Conservation (phyloP, 2,329 filamentous ascomycete genomes). For the Pseudogymnoascus sp. region DNA sequence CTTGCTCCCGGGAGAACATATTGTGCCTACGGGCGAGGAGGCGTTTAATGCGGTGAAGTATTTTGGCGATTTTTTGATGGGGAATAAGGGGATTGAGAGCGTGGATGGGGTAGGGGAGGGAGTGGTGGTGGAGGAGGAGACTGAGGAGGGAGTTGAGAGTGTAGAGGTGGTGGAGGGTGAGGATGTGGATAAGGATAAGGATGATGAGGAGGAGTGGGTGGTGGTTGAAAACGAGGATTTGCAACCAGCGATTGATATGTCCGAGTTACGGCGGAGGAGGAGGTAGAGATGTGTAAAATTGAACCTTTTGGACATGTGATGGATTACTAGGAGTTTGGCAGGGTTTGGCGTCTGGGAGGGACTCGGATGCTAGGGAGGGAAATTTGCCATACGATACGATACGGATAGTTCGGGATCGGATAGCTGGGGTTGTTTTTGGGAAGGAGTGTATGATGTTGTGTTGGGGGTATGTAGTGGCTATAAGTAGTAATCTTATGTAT, state of each 20-base stretch:
- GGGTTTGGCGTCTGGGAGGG: background rate
- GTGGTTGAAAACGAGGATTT: constrained; percentile 9
- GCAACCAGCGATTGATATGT: constrained; percentile 16
- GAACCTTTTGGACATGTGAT: background rate
- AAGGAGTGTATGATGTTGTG: background rate
- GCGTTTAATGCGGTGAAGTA: constrained; percentile 75
- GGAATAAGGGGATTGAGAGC: constrained; percentile 58
- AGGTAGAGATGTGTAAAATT: background rate
- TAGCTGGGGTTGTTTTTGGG: background rate
- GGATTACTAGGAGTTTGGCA: background rate
- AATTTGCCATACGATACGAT: background rate
- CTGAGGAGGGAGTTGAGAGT: constrained; percentile 17
- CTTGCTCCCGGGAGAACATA: constrained; percentile 75
- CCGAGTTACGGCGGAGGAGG: constrained; percentile 22
- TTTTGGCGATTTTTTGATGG: constrained; percentile 70
- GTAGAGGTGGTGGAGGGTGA: constrained; percentile 4
- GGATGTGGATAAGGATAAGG: constrained; percentile 1
- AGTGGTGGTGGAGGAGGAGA: constrained; percentile 29
- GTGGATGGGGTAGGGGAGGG: constrained; percentile 16
- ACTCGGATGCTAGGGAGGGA: background rate
- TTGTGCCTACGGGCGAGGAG: constrained; percentile 83
- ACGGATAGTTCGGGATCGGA: background rate
- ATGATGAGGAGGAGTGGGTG: background rate
- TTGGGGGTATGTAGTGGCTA: background rate
- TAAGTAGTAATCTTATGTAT: background rate